Conservation (phyloP, 106 monocot genomes). For the Allium fistulosum region DNA sequence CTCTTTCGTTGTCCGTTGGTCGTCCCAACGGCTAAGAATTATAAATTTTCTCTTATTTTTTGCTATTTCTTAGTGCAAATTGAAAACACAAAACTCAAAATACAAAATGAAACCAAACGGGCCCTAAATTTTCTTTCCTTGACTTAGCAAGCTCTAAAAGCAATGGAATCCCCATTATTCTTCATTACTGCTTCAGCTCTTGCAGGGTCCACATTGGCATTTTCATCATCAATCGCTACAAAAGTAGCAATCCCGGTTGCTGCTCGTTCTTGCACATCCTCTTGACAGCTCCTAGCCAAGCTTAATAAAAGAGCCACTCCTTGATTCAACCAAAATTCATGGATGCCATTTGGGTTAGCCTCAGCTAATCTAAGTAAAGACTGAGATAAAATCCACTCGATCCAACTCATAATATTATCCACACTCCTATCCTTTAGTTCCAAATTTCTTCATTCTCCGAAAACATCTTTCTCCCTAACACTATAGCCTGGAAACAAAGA, state of each 20-base stretch:
- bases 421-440: constrained; percentile 25
- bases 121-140: constrained; percentile 67
- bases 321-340: constrained; percentile 82
- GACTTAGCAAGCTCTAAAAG: constrained; percentile 81
- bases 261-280: constrained; percentile 92
- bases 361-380: constrained; percentile 70
- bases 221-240: constrained; percentile 91
- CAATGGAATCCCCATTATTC: constrained; percentile 72
- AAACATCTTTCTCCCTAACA: constrained; percentile 1
- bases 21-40: too few relatives aligned
- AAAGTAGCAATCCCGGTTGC: constrained; percentile 87
- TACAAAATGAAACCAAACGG: too few relatives aligned
- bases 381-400: constrained; percentile 84
- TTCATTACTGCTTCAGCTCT: constrained; percentile 90
- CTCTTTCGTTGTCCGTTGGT: too few relatives aligned
- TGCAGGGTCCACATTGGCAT: constrained; percentile 64
- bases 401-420: constrained; percentile 68
- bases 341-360: constrained; percentile 45
- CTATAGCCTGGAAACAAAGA: constrained; percentile 26
- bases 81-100: too few relatives aligned
- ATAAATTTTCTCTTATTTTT: too few relatives aligned
- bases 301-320: constrained; percentile 59
- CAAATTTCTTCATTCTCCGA: neutral
- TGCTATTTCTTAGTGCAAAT: too few relatives aligned
- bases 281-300: constrained; percentile 64